Evolutionary conservation across 768 basidiomycete species (phyloP), one percentile per base, ranked within the genome.

Genomic region (Kwoniella sp.): DNA sequence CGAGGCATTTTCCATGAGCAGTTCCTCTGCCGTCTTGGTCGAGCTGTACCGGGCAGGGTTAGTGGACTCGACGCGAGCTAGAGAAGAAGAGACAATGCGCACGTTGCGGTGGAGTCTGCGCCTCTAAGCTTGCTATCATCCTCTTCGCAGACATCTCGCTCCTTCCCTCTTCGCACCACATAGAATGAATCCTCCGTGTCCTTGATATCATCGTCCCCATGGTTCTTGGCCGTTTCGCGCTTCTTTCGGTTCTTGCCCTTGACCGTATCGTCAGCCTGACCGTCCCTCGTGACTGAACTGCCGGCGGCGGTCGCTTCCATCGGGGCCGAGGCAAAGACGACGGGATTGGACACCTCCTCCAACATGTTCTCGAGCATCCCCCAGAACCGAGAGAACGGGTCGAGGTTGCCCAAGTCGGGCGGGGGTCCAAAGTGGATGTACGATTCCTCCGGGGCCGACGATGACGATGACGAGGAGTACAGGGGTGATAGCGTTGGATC

Each of bases 381-480:
- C 73, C 73, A 74, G 53, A 74, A 74, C 36, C 67, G 22, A 9
- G 52, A 59, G 53, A 74, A 74, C n/a, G 69, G 71, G 41, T 74
- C 71, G 3, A 64, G 46, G 14, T 38, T 38, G 6, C 19, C 19
- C 2, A 63, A 57, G 27, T 69, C 67, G 14, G 62, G 60, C 7
- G 43, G 28, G 7, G 48, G 41, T 6, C 67, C 65, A 15, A 67
- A 60, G 50, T 65, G 37, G 22, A 63, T 37, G 44, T 57, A 69
- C 2, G 53, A 56, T 32, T 57, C 60, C 14, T 62, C 62, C 19
- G 52, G 50, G 0, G 59, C 32, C 3, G 52, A 55, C 5, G 63
- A 62, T 8, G 60, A 59, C 5, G 61, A 60, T 2, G 67, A 62
- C 12, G 67, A 65, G 3, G 67, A 59, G 49, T 50, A 32, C 26